Evolutionary conservation across 2,329 filamentous ascomycete genomes (phyloP), one percentile per base, ranked within the genome.

Genomic region (Niveomyces coronatus): DNA sequence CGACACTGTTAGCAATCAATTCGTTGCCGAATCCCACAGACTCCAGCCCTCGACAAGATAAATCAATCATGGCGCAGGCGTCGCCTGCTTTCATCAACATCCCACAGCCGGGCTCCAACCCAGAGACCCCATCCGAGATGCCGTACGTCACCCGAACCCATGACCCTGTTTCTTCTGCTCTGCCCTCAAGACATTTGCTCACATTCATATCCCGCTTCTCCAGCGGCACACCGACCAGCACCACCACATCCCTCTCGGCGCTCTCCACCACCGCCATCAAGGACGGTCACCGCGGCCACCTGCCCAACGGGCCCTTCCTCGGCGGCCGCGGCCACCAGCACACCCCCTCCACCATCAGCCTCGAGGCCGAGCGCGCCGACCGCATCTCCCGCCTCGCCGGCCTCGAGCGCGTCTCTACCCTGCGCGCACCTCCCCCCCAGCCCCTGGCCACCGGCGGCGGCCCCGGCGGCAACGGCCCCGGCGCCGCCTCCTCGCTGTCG

Each of bases 211-310:
- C n/a, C n/a, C n/a, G n/a, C n/a, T 47, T 35, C 35, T 47, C 39
- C 46, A 94, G 86, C 47, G 88, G 89, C 53, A 96, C 89, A 3
- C 89, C 89, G 3, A 95, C 91, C 47, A 94, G 86, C 48, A 82
- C 84, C 28, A 93, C 85, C 4, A 95, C 88, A 10, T 93, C 87
- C 36, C 80, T 96, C 53, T 94, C 86, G 18, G 81, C 87, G 28
- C 74, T 96, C 33, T 94, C 86, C 13, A 95, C 89, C 14, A 91
- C 86, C 10, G 89, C 89, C 36, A 94, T 94, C 70, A 94, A 95
- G 62, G 89, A 96, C 56, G 89, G 89, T 50, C 86, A 95, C 54
- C 84, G 86, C 44, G 89, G 89, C 46, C 78, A 87, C 54, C 71
- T 81, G 19, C 75, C 78, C 19, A 23, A 42, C 16, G 54, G 54